Base-by-base conservation (phyloP, 805 yeast genomes). In the Candida broadrunensis region DNA sequence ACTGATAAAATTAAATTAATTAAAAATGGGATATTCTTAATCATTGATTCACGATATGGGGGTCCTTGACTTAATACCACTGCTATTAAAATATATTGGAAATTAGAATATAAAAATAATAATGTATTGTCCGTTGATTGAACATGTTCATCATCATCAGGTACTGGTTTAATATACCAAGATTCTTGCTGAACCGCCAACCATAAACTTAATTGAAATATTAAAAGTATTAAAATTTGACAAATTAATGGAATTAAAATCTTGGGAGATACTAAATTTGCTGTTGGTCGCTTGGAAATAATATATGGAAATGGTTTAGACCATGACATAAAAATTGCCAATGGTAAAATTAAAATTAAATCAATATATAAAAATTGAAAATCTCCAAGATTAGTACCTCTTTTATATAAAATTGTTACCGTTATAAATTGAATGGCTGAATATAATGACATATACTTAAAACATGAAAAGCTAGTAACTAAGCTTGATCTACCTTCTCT, bases 241-340 rank as follows among this genome's bases (percentile, higher is more conserved):
- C 91, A 80, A n/a, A 88, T 50, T 48, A 93, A 65, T 3, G 97
- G 96, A 2, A 87, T 73, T 49, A 95, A 70, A 30, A 93, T 83
- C 59, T 90, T 90, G 34, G 91, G 85, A 1, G 96, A 85, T 1
- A 93, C 93, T 44, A 93, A 70, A 60, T 93, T 91, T 0, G 99
- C 97, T 0, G 95, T 87, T 5, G 99, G 99, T 37, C 96, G 75
- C 55, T 89, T 90, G 27, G 67, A 61, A 11, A 78, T 78, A 23
- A 93, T 67, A 17, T 46, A 52, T 2, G 65, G 65, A 54, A 71
- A 83, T 0, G 99, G 95, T 52, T 81, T 80, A 1, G 97, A 83
- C 98, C 99, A 93, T 4, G 97, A 90, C 99, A 93, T 86, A 65
- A 90, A 89, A 5, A 93, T 81, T 0, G 99, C 99, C 55, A 93